Conservation (phyloP, 345 rosid species). For the Citropsis articulata region DNA sequence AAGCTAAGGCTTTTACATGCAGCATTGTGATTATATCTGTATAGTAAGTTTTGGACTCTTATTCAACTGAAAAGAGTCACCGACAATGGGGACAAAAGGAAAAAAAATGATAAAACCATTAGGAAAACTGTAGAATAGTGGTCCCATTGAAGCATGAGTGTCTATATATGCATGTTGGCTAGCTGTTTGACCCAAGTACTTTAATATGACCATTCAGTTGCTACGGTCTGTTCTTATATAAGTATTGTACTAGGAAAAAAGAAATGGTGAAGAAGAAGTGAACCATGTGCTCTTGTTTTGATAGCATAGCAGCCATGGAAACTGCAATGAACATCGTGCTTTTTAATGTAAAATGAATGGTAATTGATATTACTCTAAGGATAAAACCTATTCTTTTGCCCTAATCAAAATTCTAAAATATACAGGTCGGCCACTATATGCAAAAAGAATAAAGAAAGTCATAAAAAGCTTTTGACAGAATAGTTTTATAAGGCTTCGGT, state of each 20-base stretch:
- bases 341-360: background rate
- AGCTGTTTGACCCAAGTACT: constrained; percentile 24
- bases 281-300: background rate
- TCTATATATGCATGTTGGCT: constrained; percentile 14
- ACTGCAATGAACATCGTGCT: background rate
- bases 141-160: constrained; percentile 34
- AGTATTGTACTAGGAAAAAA: background rate
- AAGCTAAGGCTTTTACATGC: constrained; percentile 8
- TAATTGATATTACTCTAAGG: background rate
- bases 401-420: background rate
- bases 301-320: background rate
- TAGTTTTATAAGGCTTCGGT: too few species aligned
- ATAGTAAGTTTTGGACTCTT: constrained; percentile 1
- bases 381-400: background rate
- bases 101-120: constrained; percentile 33
- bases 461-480: too few species aligned
- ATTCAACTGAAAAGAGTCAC: constrained; percentile 9
- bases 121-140: constrained; percentile 18
- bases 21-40: constrained; percentile 21
- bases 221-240: constrained; percentile 5
- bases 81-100: constrained; percentile 31
- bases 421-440: too few species aligned
- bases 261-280: background rate
- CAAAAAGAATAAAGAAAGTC: too few species aligned
- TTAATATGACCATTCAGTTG: constrained; percentile 15